A percentile compares a stretch with the other conserved stretches of the same genome.
Conservation (phyloP, 305 asterid genomes). For the Fraxinus nigra region DNA sequence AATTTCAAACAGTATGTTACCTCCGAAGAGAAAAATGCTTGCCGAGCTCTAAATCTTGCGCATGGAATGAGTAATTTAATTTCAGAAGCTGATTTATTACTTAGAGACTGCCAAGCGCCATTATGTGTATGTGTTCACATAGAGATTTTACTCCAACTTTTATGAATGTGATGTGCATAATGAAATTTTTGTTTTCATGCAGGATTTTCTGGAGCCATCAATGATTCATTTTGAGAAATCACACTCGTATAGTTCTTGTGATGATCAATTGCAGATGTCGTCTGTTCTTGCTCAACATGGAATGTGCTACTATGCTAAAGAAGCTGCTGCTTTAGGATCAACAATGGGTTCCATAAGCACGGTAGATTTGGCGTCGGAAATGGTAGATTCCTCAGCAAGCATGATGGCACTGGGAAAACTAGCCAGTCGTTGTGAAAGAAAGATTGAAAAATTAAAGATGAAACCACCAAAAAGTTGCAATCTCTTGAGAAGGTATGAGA, state of each 20-base stretch:
- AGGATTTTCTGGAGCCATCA: conserved; percentile 58
- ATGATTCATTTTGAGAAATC: conserved; percentile 38
- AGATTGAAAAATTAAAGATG: conserved; percentile 20
- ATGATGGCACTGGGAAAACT: conserved; percentile 76
- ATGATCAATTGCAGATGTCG: conserved; percentile 71
- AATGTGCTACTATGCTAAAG: conserved; percentile 65
- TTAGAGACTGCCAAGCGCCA: conserved; percentile 51
- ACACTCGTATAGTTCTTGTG: conserved; percentile 56
- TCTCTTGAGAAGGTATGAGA: conserved; percentile 48
- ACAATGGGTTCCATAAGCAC: conserved; percentile 32
- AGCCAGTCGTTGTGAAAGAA: conserved; percentile 38
- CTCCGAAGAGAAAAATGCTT: conserved; percentile 61
- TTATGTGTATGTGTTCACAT: conserved; percentile 45
- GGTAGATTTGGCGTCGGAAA: conserved; percentile 68
- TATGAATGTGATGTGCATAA: conserved; percentile 13
- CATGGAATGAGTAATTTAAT: conserved; percentile 61
- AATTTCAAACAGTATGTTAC: conserved; percentile 52
- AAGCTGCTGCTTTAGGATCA: conserved; percentile 49
- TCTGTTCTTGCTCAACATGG: conserved; percentile 77
- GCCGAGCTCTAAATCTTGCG: conserved; percentile 37
- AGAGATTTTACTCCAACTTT: background rate
- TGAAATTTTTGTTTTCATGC: conserved; percentile 28
- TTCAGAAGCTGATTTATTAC: conserved; percentile 75
- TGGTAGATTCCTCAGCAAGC: conserved; percentile 63
- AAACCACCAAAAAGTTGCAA: conserved; percentile 23